Evolutionary conservation across 768 basidiomycete genomes (phyloP), one percentile per base, ranked within the genome.

Genomic region (Lentinus tigrinus): DNA sequence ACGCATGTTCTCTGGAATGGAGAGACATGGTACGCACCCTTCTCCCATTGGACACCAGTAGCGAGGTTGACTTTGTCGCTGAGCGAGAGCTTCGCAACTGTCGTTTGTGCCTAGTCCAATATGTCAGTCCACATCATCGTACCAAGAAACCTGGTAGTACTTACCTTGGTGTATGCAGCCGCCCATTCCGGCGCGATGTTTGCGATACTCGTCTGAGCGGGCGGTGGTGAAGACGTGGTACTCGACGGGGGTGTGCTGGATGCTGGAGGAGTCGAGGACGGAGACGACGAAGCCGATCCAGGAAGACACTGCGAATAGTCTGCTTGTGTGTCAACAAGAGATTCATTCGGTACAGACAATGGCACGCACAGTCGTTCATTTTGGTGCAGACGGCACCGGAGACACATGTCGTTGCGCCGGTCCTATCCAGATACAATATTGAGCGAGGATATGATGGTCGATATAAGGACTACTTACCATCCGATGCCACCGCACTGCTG

Each of bases 241-340:
- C 65, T 51, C 31, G 70, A 42, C 17, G 63, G 40, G 10, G 63
- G 63, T 23, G 63, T 68, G 13, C 65, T 53, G 14, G 71, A 56
- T 1, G 68, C 55, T 13, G 67, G 61, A 3, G 73, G 68, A 6
- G 67, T 60, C 10, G 73, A 51, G 16, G 64, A 47, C 9, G 60
- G 47, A 1, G 56, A 16, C 2, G 59, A 47, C 7, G 70, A 61
- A 1, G 72, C 65, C 10, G 72, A 59, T 23, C 74, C 77, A 27
- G 78, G 79, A 14, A 82, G 71, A 56, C 81, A 84, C 66, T 83
- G 81, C 28, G 61, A 82, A 65, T 82, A 82, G 54, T 75, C 81
- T 82, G 27, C 14, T 43, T 3, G 3, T 16, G 28, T 19, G n/a
- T 48, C 38, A 47, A 36, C n/a, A n/a, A n/a, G n/a, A n/a, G n/a